phyloP scores from a whole-genome alignment of 345 rosid species.

The Pseudoturritis turrita region DNA sequence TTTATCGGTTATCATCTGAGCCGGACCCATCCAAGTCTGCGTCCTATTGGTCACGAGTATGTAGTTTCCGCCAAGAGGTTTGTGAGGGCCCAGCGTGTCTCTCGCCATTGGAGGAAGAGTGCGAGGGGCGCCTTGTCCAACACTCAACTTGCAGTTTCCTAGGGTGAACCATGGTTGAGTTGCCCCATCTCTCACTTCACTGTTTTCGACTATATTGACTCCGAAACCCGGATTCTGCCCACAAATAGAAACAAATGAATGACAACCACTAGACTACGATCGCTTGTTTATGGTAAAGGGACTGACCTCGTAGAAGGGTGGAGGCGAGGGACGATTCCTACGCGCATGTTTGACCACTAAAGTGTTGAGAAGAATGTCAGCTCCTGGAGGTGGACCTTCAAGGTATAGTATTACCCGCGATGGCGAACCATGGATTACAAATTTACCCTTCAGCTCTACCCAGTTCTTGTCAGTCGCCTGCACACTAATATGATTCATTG shows the following conservation, averaged over 20 bases:
- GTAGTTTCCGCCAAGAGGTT: conserved; percentile 59
- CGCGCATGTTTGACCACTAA: conserved; percentile 63
- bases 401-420: conserved; percentile 53
- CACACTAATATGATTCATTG: conserved; percentile 37
- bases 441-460: conserved; percentile 72
- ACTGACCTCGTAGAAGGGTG: conserved; percentile 60
- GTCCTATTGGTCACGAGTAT: conserved; percentile 71
- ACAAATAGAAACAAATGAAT: neutral
- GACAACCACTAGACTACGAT: neutral
- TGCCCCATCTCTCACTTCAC: conserved; percentile 43
- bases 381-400: conserved; percentile 90
- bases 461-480: conserved; percentile 75
- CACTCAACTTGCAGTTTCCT: conserved; percentile 58
- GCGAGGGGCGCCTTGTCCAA: conserved; percentile 61
- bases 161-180: conserved; percentile 74
- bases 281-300: neutral
- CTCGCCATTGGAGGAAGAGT: conserved; percentile 80
- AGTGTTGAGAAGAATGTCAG: conserved; percentile 75
- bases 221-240: conserved; percentile 62
- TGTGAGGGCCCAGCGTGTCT: conserved; percentile 65
- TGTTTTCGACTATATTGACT: conserved; percentile 63
- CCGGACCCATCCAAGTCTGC: conserved; percentile 97
- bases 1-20: conserved; percentile 75
- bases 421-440: conserved; percentile 69
- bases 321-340: conserved; percentile 51